A percentile compares a stretch with the other conserved stretches of the same genome.
phyloP scores from a whole-genome alignment of 345 rosid species.

The Linum tenue region DNA sequence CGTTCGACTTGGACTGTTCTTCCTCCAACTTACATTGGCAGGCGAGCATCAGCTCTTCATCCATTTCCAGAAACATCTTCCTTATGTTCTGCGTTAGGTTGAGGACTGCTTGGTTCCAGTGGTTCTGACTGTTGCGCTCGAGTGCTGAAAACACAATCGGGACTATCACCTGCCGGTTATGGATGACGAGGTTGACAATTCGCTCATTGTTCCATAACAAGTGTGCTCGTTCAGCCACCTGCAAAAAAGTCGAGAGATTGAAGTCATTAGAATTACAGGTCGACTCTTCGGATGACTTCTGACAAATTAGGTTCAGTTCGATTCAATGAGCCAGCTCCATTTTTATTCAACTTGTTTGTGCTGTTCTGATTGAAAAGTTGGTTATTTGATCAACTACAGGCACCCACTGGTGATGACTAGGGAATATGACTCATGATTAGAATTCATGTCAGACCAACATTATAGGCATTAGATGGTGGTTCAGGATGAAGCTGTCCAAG shows the following conservation, averaged over 20 bases:
- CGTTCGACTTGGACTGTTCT: slow-evolving; percentile 28
- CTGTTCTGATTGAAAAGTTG: neutral
- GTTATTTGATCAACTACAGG: too few relatives aligned
- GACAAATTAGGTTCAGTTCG: too few relatives aligned
- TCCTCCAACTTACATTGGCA: slow-evolving; percentile 52
- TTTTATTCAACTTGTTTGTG: neutral
- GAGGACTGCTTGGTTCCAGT: slow-evolving; percentile 73
- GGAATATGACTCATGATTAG: too few relatives aligned
- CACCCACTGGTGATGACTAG: too few relatives aligned
- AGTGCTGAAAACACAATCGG: slow-evolving; percentile 52
- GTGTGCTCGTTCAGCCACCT: slow-evolving; percentile 83
- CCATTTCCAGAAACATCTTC: slow-evolving; percentile 59
- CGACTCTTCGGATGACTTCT: neutral
- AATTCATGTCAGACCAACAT: too few relatives aligned
- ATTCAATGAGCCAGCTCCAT: too few relatives aligned
- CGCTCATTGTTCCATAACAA: slow-evolving; percentile 68
- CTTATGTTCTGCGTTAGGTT: slow-evolving; percentile 52
- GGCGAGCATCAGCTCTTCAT: slow-evolving; percentile 43
- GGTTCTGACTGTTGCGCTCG: slow-evolving; percentile 48
- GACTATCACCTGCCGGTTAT: slow-evolving; percentile 46
- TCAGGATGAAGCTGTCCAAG: too few relatives aligned
- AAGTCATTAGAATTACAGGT: neutral
- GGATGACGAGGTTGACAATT: slow-evolving; percentile 39
- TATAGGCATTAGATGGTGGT: too few relatives aligned
- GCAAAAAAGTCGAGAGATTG: slow-evolving; percentile 18